Evolutionary conservation across 352 stramenopile genomes (phyloP).

Genomic region (Phytophthora brassicae): DNA sequence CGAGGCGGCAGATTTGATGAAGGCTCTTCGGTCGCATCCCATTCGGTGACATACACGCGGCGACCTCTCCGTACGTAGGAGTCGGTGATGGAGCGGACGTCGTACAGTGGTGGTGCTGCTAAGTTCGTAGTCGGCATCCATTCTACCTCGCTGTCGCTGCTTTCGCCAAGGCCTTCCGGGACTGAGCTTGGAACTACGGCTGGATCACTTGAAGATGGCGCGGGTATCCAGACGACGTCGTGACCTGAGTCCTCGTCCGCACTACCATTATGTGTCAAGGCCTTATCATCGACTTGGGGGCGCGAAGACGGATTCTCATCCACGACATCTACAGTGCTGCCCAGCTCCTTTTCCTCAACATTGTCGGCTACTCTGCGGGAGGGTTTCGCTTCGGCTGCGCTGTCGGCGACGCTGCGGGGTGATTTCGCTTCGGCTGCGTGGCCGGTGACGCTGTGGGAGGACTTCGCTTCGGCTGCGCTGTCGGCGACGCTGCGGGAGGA

Average conservation of each 20-base stretch:
- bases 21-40: neutral
- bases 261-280: neutral
- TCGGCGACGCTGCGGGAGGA: too few relatives aligned
- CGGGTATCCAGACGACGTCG: neutral
- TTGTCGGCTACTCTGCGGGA: too few relatives aligned
- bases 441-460: too few relatives aligned
- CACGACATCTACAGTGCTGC: too few relatives aligned
- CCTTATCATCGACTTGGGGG: neutral
- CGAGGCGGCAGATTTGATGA: too few relatives aligned
- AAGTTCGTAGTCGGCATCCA: too few relatives aligned
- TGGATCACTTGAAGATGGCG: neutral
- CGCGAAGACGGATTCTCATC: neutral
- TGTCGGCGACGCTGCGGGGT: too few relatives aligned
- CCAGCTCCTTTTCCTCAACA: too few relatives aligned
- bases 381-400: too few relatives aligned
- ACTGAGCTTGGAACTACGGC: neutral
- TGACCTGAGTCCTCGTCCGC: neutral
- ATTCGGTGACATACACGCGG: neutral
- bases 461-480: too few relatives aligned
- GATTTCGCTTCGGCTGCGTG: too few relatives aligned
- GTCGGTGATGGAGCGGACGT: neutral
- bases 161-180: neutral
- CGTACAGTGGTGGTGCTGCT: neutral
- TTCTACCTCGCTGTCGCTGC: neutral
- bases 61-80: neutral